These are phyloP conservation scores for Lachancea thermotolerans DNA, from an alignment of 805 yeast species.

Conservation along the genomic window DNA sequence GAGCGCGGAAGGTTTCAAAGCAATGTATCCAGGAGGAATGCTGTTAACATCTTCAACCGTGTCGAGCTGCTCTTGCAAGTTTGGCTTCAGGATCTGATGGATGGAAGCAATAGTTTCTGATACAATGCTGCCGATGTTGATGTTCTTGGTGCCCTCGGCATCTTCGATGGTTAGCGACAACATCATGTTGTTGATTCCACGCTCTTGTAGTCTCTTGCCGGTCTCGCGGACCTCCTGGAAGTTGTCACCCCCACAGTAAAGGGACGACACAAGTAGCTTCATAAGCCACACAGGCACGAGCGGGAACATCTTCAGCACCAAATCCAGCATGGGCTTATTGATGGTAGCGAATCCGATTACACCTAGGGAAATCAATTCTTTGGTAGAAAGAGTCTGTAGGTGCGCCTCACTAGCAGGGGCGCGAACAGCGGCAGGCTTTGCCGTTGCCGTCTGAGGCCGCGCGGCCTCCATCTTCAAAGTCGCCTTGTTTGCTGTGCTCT, in stretches of 20 bases:
- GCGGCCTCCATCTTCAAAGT: conserved; percentile 11
- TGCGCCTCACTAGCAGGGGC: conserved; percentile 28
- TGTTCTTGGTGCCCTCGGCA: conserved; percentile 66
- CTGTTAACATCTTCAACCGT: conserved; percentile 45
- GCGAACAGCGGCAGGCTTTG: background rate
- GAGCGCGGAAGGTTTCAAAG: conserved; percentile 89
- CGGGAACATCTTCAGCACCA: conserved; percentile 63
- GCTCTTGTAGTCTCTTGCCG: conserved; percentile 54
- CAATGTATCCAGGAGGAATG: conserved; percentile 87
- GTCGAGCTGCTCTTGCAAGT: conserved; percentile 52
- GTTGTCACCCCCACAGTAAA: conserved; percentile 88
- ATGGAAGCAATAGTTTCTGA: conserved; percentile 61
- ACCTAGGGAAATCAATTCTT: conserved; percentile 57
- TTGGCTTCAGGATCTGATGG: conserved; percentile 61
- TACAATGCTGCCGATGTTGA: conserved; percentile 53
- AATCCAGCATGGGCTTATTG: conserved; percentile 52
- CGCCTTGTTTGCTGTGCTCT: conserved; percentile 8
- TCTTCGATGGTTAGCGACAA: conserved; percentile 90
- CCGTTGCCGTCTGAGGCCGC: background rate
- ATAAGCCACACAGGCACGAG: conserved; percentile 66
- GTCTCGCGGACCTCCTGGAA: conserved; percentile 62
- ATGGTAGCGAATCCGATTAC: conserved; percentile 65
- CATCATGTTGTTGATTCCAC: conserved; percentile 93
- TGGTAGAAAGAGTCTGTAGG: conserved; percentile 45
- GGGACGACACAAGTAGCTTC: conserved; percentile 66